Evolutionary conservation across 2,329 filamentous ascomycete genomes (phyloP), one percentile per base, ranked within the genome.

Genomic region (Epichloe festucae): DNA sequence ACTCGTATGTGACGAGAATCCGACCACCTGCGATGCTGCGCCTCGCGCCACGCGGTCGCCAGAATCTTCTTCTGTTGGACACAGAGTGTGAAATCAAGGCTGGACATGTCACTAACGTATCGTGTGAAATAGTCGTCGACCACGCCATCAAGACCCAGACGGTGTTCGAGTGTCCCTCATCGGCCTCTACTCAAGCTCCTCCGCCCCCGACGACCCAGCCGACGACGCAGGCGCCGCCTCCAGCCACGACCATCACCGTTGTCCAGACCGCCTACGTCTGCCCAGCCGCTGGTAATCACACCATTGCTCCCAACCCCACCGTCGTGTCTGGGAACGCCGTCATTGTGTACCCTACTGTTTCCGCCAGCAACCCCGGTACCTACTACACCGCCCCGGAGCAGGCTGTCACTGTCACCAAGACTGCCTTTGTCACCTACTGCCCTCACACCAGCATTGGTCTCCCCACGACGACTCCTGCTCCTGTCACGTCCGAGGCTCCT

Each of bases 251-350:
- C 27, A 27, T 27, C 2, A 31, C 82, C 60, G 79, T 88, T 62
- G 72, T 77, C 69, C 79, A 73, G 60, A 89, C 85, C 62, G 82
- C 81, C 62, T 87, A 83, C 63, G 77, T 84, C 63, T 89, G 85
- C 81, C 84, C 84, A 55, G 73, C 73, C 48, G 74, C 84, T 62
- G 85, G 85, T 66, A 87, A 82, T 52, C 89, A 88, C 76, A 88
- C 82, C 64, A 82, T 89, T 60, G 81, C 75, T 58, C 81, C 85
- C 52, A 75, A 75, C 64, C 85, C 81, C 64, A 85, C 81, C 58
- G 74, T 72, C 36, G 74, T 81, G 58, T 68, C 73, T 52, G 69
- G 71, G 59, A 73, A 74, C 54, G 76, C 74, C 48, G 72, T 75
- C 57, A 70, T 84, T 52, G 77, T 81, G 8, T 31, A 31, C 27